Conservation (phyloP, 2,329 filamentous ascomycete species). For the Colletotrichum sp. region DNA sequence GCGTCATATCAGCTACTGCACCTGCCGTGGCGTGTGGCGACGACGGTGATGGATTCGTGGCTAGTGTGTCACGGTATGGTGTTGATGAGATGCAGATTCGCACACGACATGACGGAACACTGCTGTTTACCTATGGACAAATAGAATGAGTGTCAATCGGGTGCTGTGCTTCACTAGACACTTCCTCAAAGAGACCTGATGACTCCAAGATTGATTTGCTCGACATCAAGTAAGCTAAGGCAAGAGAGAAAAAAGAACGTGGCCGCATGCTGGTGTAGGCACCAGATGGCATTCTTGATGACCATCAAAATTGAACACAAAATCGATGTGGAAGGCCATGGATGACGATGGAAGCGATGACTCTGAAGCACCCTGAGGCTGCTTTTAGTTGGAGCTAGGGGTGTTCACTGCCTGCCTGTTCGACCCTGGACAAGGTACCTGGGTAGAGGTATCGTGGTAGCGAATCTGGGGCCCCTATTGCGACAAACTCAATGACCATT, state of each 20-base stretch:
- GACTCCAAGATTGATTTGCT: too few relatives aligned
- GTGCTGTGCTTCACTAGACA: neutral
- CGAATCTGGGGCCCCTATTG: neutral
- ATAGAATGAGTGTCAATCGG: neutral
- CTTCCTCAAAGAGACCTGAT: too few relatives aligned
- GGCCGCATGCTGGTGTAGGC: neutral
- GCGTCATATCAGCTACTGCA: neutral
- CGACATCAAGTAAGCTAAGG: too few relatives aligned
- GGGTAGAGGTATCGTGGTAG: neutral
- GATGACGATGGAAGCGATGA: conserved; percentile 13
- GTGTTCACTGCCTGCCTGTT: neutral
- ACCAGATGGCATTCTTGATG: neutral
- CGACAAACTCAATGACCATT: neutral
- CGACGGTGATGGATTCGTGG: neutral
- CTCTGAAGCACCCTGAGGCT: neutral
- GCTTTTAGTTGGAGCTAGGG: neutral
- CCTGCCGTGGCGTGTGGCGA: neutral
- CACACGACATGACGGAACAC: neutral
- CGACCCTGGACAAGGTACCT: neutral
- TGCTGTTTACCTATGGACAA: neutral
- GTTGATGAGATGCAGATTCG: neutral
- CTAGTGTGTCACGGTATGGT: neutral
- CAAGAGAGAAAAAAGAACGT: neutral
- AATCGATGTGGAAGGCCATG: conserved; percentile 1
- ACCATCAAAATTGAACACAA: neutral